Percentiles rank a stretch among this genome's conserved stretches.
Conservation (phyloP, 1,284 basidiomycete species). For the Cutaneotrichosporon arboriforme region DNA sequence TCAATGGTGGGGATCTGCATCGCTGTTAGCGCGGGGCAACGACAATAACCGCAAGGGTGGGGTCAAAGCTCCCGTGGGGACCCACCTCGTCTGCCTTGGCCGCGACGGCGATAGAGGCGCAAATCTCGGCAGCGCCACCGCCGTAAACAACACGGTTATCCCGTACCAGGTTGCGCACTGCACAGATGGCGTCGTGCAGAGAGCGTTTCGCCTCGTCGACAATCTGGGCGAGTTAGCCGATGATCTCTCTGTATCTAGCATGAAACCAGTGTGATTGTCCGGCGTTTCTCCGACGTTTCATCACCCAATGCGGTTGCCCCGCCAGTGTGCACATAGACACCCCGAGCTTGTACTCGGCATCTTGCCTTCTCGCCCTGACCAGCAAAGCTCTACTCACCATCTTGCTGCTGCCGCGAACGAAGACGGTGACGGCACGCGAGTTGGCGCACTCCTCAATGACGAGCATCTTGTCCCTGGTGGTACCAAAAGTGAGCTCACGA, state of each 20-base stretch:
- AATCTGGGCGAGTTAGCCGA: conserved; percentile 56
- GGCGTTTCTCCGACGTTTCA: conserved; percentile 1
- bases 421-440: conserved; percentile 91
- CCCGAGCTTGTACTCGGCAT: too few relatives aligned
- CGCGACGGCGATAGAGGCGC: conserved; percentile 84
- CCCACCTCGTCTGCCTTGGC: conserved; percentile 86
- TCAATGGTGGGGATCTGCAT: conserved; percentile 81
- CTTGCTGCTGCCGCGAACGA: conserved; percentile 96
- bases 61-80: conserved; percentile 12
- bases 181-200: conserved; percentile 94
- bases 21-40: conserved; percentile 1
- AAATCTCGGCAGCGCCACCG: conserved; percentile 95
- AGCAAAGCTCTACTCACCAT: conserved; percentile 62
- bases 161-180: conserved; percentile 87
- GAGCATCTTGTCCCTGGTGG: conserved; percentile 97
- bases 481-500: conserved; percentile 90
- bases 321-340: too few relatives aligned
- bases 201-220: conserved; percentile 98
- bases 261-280: neutral
- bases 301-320: too few relatives aligned
- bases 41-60: neutral
- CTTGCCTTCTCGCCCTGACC: too few relatives aligned
- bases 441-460: conserved; percentile 99
- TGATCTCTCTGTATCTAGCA: neutral
- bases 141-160: conserved; percentile 98